A percentile compares a stretch with the other conserved stretches of the same genome.
Evolutionary conservation across 139 green algal genomes (phyloP).

Genomic region (Pleodorina starrii): DNA sequence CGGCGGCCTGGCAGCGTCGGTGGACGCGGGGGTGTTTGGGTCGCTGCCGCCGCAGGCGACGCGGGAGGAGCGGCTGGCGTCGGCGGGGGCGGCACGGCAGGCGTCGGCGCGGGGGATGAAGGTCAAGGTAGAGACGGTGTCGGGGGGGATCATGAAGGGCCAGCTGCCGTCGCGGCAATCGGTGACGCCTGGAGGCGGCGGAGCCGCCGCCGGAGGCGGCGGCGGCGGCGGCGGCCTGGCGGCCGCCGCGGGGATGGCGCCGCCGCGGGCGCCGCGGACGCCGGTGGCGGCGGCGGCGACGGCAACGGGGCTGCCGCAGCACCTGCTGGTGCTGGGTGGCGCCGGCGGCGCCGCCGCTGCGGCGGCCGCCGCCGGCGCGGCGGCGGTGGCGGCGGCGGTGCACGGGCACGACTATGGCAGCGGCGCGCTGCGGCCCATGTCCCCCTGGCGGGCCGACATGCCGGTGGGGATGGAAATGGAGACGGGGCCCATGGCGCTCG

Average conservation of each 20-base stretch:
- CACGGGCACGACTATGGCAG: not conserved
- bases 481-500: not conserved
- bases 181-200: not conserved
- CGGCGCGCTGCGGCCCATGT: not conserved
- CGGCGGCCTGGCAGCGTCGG: not conserved
- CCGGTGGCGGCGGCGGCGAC: slow-evolving; percentile 39
- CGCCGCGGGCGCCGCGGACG: not conserved
- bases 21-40: slow-evolving; percentile 28
- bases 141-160: slow-evolving; percentile 52
- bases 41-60: slow-evolving; percentile 15
- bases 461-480: not conserved
- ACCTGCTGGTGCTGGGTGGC: not conserved
- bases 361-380: not conserved
- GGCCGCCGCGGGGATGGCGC: not conserved
- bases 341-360: not conserved
- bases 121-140: slow-evolving; percentile 61
- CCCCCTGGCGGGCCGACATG: not conserved
- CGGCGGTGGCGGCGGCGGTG: slow-evolving; percentile 19
- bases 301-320: slow-evolving; percentile 5
- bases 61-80: not conserved
- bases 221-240: not conserved
- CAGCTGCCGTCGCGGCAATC: not conserved
- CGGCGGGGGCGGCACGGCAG: not conserved
- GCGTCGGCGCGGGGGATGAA: slow-evolving; percentile 42
- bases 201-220: not conserved